These are phyloP conservation scores for Lentithecium fluviatile DNA, from an alignment of 495 filamentous ascomycete species.

Conservation along the genomic window DNA sequence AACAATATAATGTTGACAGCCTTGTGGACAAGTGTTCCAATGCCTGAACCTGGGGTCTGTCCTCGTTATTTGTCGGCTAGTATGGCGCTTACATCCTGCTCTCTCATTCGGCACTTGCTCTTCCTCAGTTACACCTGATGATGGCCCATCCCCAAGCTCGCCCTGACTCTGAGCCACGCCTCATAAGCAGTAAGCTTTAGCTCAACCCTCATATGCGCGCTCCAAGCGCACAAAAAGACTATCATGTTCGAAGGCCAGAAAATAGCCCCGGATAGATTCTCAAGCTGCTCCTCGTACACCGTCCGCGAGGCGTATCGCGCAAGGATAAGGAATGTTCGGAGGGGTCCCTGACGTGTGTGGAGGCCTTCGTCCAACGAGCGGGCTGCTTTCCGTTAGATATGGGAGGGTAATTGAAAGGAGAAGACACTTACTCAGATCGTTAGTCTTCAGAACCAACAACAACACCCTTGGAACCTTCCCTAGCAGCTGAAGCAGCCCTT, in stretches of 20 bases:
- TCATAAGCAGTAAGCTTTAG: conserved; percentile 64
- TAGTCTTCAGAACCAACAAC: conserved; percentile 94
- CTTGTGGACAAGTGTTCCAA: too few species aligned
- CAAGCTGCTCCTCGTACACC: conserved; percentile 84
- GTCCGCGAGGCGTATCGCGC: conserved; percentile 88
- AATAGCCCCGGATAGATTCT: conserved; percentile 63
- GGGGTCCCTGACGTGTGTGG: conserved; percentile 82
- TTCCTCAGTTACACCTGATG: conserved; percentile 15
- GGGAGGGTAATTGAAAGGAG: background rate
- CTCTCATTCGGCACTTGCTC: too few species aligned
- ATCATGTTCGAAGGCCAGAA: conserved; percentile 56
- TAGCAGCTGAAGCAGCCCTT: conserved; percentile 82
- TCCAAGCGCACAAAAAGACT: conserved; percentile 57
- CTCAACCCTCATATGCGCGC: conserved; percentile 60
- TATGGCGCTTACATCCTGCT: too few species aligned
- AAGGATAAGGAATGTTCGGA: conserved; percentile 88
- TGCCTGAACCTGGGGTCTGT: too few species aligned
- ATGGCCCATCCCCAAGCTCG: conserved; percentile 42
- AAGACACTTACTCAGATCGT: conserved; percentile 78
- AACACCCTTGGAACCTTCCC: conserved; percentile 89
- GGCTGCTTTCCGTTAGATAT: conserved; percentile 47
- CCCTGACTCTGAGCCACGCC: conserved; percentile 55
- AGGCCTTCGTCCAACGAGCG: conserved; percentile 91
- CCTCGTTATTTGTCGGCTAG: too few species aligned
- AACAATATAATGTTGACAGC: too few species aligned